phyloP scores from a whole-genome alignment of 306 rosid genomes.

The Biancaea sappan region DNA sequence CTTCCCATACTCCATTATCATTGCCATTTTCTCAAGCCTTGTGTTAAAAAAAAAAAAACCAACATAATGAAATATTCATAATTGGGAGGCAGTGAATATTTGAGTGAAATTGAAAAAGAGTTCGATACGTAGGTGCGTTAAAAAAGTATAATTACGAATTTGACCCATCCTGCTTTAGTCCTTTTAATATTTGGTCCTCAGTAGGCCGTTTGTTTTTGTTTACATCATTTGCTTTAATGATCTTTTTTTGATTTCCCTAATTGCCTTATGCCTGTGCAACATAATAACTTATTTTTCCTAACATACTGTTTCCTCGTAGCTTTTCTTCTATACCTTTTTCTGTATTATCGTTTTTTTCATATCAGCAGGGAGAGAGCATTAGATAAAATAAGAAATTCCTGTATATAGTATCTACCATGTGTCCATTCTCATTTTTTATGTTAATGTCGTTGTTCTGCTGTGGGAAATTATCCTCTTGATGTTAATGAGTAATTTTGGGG shows the following conservation, averaged over 20 bases:
- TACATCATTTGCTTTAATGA: neutral
- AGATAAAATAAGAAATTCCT: neutral
- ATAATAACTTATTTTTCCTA: neutral
- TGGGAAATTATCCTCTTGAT: neutral
- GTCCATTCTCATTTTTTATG: constrained; percentile 6
- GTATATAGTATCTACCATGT: no score
- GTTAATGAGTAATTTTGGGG: neutral
- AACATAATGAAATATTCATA: no score
- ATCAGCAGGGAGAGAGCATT: neutral
- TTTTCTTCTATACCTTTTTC: neutral
- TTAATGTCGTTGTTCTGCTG: neutral
- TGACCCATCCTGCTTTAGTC: neutral
- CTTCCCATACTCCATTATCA: no score
- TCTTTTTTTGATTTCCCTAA: constrained; percentile 6
- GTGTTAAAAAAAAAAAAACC: no score
- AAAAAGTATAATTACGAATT: no score
- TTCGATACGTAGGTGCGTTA: no score
- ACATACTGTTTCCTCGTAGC: neutral
- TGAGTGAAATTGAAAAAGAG: no score
- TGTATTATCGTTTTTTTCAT: no score
- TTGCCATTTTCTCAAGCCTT: no score
- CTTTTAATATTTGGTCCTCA: constrained; percentile 7
- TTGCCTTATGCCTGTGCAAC: constrained; percentile 1
- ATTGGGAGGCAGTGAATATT: no score
- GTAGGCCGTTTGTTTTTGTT: neutral